Evolutionary conservation across 257 asterid genomes (phyloP).

Genomic region (Primulina eburnea): DNA sequence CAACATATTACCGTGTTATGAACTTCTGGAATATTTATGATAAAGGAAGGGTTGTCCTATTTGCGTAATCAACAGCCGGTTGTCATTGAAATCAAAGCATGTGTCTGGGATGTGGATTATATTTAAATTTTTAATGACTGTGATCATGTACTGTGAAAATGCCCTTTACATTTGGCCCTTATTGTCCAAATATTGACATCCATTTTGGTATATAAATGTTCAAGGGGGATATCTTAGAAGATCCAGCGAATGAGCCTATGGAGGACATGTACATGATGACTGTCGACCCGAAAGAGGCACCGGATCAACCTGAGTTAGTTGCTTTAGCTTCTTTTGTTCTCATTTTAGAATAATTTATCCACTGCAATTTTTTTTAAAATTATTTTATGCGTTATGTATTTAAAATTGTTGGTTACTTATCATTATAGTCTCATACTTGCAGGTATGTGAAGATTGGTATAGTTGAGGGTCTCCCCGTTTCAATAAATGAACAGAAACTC

Average conservation of each 20-base stretch:
- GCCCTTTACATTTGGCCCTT: not conserved
- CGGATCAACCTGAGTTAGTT: constrained; percentile 79
- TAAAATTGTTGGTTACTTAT: constrained; percentile 5
- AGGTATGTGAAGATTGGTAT: constrained; percentile 82
- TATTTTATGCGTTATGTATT: not conserved
- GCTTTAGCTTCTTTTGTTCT: not conserved
- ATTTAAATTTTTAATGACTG: not conserved
- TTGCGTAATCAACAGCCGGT: no score
- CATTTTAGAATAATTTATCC: no score
- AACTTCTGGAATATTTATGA: no score
- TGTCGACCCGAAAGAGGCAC: constrained; percentile 80
- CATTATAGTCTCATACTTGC: not conserved
- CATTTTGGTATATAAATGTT: constrained; percentile 20
- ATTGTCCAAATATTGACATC: constrained; percentile 9
- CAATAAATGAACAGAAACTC: constrained; percentile 64
- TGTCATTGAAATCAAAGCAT: not conserved
- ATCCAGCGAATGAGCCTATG: constrained; percentile 88
- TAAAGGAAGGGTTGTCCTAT: no score
- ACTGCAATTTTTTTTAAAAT: not conserved
- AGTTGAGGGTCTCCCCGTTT: constrained; percentile 70
- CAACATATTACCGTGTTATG: no score
- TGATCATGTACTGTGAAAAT: constrained; percentile 1
- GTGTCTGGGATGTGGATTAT: not conserved
- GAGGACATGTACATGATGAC: constrained; percentile 94
- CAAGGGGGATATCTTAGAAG: constrained; percentile 90